Evolutionary conservation across 2,329 filamentous ascomycete species (phyloP).

Genomic region (Hyphodiscus sp.): DNA sequence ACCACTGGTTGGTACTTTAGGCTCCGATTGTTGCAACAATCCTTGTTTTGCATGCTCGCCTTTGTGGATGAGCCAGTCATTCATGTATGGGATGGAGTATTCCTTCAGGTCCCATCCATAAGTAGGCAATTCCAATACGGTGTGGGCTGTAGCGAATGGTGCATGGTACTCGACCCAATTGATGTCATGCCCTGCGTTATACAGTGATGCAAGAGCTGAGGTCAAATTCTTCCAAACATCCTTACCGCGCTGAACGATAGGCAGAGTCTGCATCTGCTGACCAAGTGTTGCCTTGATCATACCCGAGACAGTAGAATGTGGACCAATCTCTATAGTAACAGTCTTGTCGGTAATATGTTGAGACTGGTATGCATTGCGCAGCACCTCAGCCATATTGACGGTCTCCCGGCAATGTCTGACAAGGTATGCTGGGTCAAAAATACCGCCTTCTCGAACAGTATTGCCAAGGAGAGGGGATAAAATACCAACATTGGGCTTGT

Average conservation of each 20-base stretch:
- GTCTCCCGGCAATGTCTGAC: neutral
- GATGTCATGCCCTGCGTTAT: neutral
- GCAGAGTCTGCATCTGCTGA: neutral
- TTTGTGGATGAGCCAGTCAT: constrained; percentile 43
- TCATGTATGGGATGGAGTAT: constrained; percentile 55
- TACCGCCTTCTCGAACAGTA: neutral
- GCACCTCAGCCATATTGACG: constrained; percentile 60
- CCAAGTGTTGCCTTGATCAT: constrained; percentile 1
- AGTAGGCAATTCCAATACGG: constrained; percentile 38
- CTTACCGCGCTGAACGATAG: neutral
- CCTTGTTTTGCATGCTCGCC: constrained; percentile 25
- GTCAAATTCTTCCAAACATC: neutral
- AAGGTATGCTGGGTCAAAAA: neutral
- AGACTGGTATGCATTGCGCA: constrained; percentile 77
- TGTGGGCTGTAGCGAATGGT: neutral
- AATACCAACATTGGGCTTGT: neutral
- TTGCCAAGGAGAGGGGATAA: neutral
- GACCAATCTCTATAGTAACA: constrained; percentile 65
- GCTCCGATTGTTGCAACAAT: too few species aligned
- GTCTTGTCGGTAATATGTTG: constrained; percentile 72
- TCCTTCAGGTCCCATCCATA: constrained; percentile 64
- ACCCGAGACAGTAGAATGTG: constrained; percentile 48
- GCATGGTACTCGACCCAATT: constrained; percentile 3
- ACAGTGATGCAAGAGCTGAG: neutral
- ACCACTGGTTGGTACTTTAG: constrained; percentile 43